phyloP scores from a whole-genome alignment of 2,329 filamentous ascomycete genomes.

The Leptodontidium sp. region DNA sequence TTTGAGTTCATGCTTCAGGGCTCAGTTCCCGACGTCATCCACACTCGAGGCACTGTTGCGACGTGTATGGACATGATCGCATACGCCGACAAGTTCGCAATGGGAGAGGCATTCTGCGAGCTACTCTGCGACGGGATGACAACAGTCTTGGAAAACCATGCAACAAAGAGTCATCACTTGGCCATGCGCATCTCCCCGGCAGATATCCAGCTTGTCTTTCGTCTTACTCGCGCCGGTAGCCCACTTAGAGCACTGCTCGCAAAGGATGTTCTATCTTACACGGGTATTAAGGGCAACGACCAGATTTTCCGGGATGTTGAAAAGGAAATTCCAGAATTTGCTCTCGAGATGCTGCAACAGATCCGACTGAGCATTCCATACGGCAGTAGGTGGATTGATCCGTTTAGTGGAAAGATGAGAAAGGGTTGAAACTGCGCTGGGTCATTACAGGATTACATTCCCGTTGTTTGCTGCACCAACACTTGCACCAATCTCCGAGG shows the following conservation, averaged over 20 bases:
- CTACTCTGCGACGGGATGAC: not conserved
- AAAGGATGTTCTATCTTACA: conserved; percentile 12
- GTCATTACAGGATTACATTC: not conserved
- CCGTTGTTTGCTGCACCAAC: no score
- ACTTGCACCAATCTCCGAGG: not conserved
- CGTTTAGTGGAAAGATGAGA: not conserved
- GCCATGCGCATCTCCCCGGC: not conserved
- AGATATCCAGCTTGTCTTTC: conserved; percentile 26
- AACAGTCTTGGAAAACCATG: no score
- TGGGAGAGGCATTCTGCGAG: not conserved
- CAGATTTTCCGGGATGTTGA: not conserved
- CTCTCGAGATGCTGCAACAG: conserved; percentile 24
- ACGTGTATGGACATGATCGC: not conserved
- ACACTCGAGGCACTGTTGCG: not conserved
- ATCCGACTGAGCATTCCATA: not conserved
- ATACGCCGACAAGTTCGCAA: conserved; percentile 17
- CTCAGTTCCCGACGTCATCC: not conserved
- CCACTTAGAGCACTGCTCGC: conserved; percentile 19
- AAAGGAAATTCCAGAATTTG: conserved; percentile 26
- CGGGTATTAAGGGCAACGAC: not conserved
- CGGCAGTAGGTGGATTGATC: conserved; percentile 11
- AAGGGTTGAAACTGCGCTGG: not conserved
- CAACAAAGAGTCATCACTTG: not conserved
- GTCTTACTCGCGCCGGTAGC: conserved; percentile 17
- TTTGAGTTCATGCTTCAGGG: conserved; percentile 26